phyloP scores from a whole-genome alignment of 768 basidiomycete species.

The Russula earlei region DNA sequence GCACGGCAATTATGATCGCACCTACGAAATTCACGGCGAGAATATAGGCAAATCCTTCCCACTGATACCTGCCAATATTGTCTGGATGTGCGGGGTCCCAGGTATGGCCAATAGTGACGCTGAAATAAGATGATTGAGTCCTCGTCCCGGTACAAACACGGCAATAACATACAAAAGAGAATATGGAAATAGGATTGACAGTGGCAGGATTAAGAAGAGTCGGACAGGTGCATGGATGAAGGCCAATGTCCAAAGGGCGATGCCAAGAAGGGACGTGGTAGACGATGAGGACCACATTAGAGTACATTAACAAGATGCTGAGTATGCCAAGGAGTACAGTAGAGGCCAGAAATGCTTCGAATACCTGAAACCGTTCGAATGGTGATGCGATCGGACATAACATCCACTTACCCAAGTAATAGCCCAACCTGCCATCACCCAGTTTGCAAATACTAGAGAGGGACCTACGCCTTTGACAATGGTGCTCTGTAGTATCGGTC shows the following conservation, averaged over 20 bases:
- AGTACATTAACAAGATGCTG: conserved; percentile 62
- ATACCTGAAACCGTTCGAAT: conserved; percentile 34
- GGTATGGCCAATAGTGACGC: conserved; percentile 59
- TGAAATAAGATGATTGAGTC: conserved; percentile 23
- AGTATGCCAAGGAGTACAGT: conserved; percentile 68
- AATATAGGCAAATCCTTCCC: conserved; percentile 65
- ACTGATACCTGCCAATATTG: conserved; percentile 51
- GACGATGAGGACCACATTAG: conserved; percentile 66
- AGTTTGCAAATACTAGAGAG: conserved; percentile 67
- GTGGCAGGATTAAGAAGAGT: conserved; percentile 47
- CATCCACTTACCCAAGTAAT: conserved; percentile 52
- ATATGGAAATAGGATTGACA: conserved; percentile 51
- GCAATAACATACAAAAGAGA: conserved; percentile 41
- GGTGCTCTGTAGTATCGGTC: conserved; percentile 37
- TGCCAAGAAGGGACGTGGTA: conserved; percentile 54
- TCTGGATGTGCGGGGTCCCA: conserved; percentile 45
- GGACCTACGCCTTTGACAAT: conserved; percentile 74
- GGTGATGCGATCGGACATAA: background rate
- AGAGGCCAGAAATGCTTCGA: conserved; percentile 67
- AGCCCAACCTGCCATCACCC: conserved; percentile 73
- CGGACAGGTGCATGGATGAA: conserved; percentile 85
- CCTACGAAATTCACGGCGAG: conserved; percentile 46
- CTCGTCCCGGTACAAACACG: background rate
- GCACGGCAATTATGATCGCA: conserved; percentile 43
- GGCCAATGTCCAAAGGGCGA: conserved; percentile 62